These are phyloP conservation scores for Ceratocystis variospora DNA, from an alignment of 2,329 filamentous ascomycete species.

Conservation along the genomic window DNA sequence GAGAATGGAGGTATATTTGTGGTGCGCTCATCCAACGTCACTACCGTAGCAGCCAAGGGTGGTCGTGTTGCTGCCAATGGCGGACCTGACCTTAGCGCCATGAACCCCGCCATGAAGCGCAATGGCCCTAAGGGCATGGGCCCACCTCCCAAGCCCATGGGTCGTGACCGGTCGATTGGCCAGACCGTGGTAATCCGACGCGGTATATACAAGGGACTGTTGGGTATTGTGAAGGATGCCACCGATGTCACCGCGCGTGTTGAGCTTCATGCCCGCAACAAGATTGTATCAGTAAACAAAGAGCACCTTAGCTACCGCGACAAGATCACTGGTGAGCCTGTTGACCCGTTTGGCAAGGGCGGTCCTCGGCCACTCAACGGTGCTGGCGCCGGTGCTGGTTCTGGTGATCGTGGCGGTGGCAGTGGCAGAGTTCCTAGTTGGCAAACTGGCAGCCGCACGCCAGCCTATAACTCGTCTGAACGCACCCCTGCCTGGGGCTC, in stretches of 20 bases:
- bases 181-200: conserved; percentile 82
- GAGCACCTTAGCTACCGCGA: conserved; percentile 77
- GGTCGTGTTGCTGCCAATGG: conserved; percentile 49
- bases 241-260: conserved; percentile 76
- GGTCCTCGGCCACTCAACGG: conserved; percentile 28
- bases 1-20: conserved; percentile 89
- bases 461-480: conserved; percentile 47
- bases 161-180: conserved; percentile 71
- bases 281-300: conserved; percentile 74
- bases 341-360: conserved; percentile 50
- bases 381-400: conserved; percentile 32
- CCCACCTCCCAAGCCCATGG: conserved; percentile 63
- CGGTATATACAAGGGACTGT: conserved; percentile 79
- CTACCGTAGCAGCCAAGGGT: conserved; percentile 87
- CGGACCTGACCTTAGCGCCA: conserved; percentile 71
- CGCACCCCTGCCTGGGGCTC: conserved; percentile 66
- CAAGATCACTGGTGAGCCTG: conserved; percentile 61
- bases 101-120: conserved; percentile 81
- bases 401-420: conserved; percentile 33
- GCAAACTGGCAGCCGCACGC: conserved; percentile 55
- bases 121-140: conserved; percentile 39
- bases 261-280: conserved; percentile 87
- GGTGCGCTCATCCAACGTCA: conserved; percentile 68
- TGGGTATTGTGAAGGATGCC: conserved; percentile 92
- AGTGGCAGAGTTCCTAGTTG: conserved; percentile 40